Base-by-base conservation (phyloP, 768 basidiomycete genomes). In the Termitomyces sp. region DNA sequence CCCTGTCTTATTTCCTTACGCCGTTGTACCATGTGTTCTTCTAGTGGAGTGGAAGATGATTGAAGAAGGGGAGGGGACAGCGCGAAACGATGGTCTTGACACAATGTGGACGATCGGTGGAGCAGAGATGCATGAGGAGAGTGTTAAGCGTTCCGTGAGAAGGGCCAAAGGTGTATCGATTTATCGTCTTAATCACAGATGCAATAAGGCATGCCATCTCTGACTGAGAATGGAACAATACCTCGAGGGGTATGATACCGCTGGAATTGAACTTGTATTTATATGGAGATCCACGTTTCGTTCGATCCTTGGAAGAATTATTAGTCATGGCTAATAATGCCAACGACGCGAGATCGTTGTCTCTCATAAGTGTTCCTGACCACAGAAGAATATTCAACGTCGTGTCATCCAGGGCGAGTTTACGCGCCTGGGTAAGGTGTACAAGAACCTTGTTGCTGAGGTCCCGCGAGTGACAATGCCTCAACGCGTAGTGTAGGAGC, bases 401-500 rank as follows among this genome's bases (percentile, higher is more conserved):
- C 18, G 68, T 64, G 9, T 70, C 70, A 55, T 78, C 71, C 0
- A 84, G 84, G 33, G 68, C 56, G 15, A 86, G 60, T 7, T 68
- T 54, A 15, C 80, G 76, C 2, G 70, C 56, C 16, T 69, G 59
- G 18, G 70, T 71, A 82, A 89, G 85, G 59, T 88, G 81, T 12
- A 77, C 58, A 11, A 89, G 64, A 13, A 90, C 68, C 12, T 64
- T 58, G 13, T 75, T 66, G 0, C 81, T 85, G 23, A 81, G 70
- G 1, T 62, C 54, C 16, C 77, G 68, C 5, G 84, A 84, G 38
- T 75, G 68, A n/a, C 79, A 77, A 60, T 87, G 77, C 7, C 80
- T 79, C 33, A 92, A 73, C 4, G 84, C 72, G 65, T 89, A 91
- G 56, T 86, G 76, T 3, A 91, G 60, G 25, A 92, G 77, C 0